Percentiles rank a stretch among this genome's conserved stretches.
Evolutionary conservation across 2,329 filamentous ascomycete genomes (phyloP).

Genomic region (Lachnellula arida): DNA sequence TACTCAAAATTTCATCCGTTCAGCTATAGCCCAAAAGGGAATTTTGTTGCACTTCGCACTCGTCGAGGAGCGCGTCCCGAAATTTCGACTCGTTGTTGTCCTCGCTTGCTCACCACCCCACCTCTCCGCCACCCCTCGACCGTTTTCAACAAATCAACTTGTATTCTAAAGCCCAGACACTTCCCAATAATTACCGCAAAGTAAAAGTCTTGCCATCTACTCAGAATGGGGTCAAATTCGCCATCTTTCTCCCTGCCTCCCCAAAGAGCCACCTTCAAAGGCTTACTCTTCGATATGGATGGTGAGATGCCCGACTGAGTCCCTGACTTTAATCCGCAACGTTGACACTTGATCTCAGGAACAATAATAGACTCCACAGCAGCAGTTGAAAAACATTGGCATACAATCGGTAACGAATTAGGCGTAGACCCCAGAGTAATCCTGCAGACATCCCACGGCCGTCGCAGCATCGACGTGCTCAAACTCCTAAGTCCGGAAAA

Average conservation of each 20-base stretch:
- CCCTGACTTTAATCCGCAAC: not conserved
- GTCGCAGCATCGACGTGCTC: conserved; percentile 82
- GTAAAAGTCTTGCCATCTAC: conserved; percentile 26
- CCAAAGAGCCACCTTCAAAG: conserved; percentile 23
- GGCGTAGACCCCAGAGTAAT: conserved; percentile 81
- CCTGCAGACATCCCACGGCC: conserved; percentile 84
- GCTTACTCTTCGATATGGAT: conserved; percentile 62
- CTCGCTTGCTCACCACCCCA: conserved; percentile 11
- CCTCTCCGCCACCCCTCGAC: conserved; percentile 22
- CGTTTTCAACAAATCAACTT: conserved; percentile 20
- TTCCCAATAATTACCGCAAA: not conserved
- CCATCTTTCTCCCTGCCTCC: conserved; percentile 20
- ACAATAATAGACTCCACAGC: conserved; percentile 79
- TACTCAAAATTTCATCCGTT: not conserved
- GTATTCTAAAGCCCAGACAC: conserved; percentile 10
- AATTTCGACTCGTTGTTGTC: not conserved
- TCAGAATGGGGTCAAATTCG: conserved; percentile 23
- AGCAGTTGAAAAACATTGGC: conserved; percentile 75
- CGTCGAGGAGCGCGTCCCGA: conserved; percentile 1
- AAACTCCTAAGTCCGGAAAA: conserved; percentile 74
- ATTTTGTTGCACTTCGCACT: conserved; percentile 14
- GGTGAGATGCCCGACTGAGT: not conserved
- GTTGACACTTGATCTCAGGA: conserved; percentile 36
- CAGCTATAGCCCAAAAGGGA: not conserved
- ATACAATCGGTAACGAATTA: conserved; percentile 70